phyloP scores from a whole-genome alignment of 106 monocot species.

The Dendrobium catenatum region DNA sequence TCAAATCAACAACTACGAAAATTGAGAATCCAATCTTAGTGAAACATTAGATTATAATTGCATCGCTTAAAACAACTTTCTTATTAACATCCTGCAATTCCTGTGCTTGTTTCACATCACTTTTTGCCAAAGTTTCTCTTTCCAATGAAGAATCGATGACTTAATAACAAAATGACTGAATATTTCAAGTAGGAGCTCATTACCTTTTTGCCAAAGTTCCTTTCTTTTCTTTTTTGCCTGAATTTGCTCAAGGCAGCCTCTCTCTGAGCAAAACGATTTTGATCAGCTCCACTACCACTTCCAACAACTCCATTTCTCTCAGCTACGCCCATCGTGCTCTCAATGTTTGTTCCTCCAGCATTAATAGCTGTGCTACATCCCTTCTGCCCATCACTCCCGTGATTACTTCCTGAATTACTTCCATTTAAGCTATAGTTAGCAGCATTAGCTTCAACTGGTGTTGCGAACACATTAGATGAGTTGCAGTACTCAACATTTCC shows the following conservation, averaged over 20 bases:
- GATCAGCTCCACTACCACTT: constrained; percentile 44
- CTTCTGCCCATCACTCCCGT: constrained; percentile 61
- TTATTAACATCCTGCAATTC: too few relatives aligned
- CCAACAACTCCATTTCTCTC: constrained; percentile 38
- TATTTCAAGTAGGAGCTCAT: background rate
- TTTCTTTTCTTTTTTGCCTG: constrained; percentile 72
- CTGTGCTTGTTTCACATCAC: too few relatives aligned
- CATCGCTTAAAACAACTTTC: too few relatives aligned
- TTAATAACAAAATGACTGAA: background rate
- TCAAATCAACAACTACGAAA: too few relatives aligned
- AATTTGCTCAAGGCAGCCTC: constrained; percentile 86
- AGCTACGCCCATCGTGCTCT: constrained; percentile 26
- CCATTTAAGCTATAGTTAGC: constrained; percentile 53
- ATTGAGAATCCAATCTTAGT: too few relatives aligned
- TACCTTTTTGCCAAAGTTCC: constrained; percentile 94
- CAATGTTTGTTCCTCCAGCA: constrained; percentile 25
- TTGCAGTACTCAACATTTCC: constrained; percentile 28
- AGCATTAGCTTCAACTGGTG: constrained; percentile 49
- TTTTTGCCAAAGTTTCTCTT: too few relatives aligned
- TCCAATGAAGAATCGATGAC: background rate
- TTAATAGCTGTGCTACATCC: constrained; percentile 16
- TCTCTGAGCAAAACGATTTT: constrained; percentile 44
- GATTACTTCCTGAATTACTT: constrained; percentile 58
- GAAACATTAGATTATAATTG: too few relatives aligned
- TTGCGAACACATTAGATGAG: constrained; percentile 39